These are phyloP conservation scores for Fabrea salina DNA, from an alignment of 169 alveolate genomes.

Conservation along the genomic window DNA sequence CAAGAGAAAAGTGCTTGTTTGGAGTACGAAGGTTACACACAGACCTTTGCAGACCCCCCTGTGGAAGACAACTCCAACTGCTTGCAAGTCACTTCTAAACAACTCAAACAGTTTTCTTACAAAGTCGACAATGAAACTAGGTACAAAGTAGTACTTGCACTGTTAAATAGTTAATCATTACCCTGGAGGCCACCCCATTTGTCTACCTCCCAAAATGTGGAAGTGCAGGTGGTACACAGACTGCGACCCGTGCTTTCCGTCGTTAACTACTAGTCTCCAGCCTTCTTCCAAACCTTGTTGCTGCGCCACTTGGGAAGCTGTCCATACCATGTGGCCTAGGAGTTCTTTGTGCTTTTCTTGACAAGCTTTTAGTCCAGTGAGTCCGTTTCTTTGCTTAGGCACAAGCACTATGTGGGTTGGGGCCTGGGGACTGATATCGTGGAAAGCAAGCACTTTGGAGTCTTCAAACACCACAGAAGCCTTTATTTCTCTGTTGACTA, in stretches of 20 bases:
- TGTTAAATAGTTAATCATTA: conserved; percentile 1
- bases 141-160: too few species aligned
- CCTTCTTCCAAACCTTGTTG: conserved; percentile 61
- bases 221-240: conserved; percentile 72
- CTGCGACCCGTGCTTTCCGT: conserved; percentile 68
- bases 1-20: not conserved
- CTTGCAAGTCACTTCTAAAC: not conserved
- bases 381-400: conserved; percentile 55
- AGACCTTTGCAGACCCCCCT: not conserved
- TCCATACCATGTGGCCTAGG: conserved; percentile 63
- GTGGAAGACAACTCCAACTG: not conserved
- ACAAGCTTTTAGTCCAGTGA: conserved; percentile 50
- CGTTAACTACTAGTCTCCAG: conserved; percentile 69
- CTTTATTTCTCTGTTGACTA: conserved; percentile 53
- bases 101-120: not conserved
- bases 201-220: conserved; percentile 76
- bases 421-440: conserved; percentile 58
- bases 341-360: conserved; percentile 49
- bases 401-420: conserved; percentile 64
- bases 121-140: too few species aligned
- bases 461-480: conserved; percentile 67
- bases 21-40: not conserved
- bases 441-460: conserved; percentile 53
- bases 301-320: conserved; percentile 51
- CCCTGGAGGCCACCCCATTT: conserved; percentile 79